Evolutionary conservation across 768 basidiomycete genomes (phyloP).

Genomic region (Suillus brevipes): DNA sequence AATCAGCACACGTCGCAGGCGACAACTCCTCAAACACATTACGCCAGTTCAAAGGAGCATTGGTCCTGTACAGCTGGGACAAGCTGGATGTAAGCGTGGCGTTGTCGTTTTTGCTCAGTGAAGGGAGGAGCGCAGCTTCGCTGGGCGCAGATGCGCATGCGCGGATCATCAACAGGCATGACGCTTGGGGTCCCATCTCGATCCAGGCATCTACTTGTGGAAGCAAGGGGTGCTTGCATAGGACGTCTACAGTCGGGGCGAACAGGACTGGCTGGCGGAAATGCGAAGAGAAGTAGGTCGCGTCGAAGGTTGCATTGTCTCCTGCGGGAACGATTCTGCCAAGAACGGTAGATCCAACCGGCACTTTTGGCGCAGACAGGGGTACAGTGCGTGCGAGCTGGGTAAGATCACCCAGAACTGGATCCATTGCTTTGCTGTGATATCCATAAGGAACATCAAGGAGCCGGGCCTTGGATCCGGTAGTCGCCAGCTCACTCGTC

Average conservation of each 20-base stretch:
- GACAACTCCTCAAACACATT: slow-evolving; percentile 49
- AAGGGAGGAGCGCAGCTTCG: slow-evolving; percentile 43
- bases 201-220: slow-evolving; percentile 44
- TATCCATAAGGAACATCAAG: slow-evolving; percentile 62
- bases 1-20: slow-evolving; percentile 42
- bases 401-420: slow-evolving; percentile 51
- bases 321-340: slow-evolving; percentile 56
- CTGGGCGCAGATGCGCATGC: slow-evolving; percentile 28
- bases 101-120: slow-evolving; percentile 47
- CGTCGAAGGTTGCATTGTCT: slow-evolving; percentile 46
- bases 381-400: slow-evolving; percentile 37
- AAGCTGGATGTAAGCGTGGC: slow-evolving; percentile 48
- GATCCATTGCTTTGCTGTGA: slow-evolving; percentile 66
- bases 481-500: slow-evolving; percentile 40
- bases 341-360: slow-evolving; percentile 61
- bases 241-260: slow-evolving; percentile 46
- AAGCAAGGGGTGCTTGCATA: slow-evolving; percentile 31
- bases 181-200: slow-evolving; percentile 25
- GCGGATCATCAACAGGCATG: slow-evolving; percentile 57
- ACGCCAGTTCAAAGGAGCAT: slow-evolving; percentile 52
- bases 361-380: slow-evolving; percentile 50
- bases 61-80: slow-evolving; percentile 47
- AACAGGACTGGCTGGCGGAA: slow-evolving; percentile 61
- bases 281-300: slow-evolving; percentile 58
- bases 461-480: slow-evolving; percentile 40